Evolutionary conservation across 495 filamentous ascomycete genomes (phyloP).

Genomic region (Cercophora scortea): DNA sequence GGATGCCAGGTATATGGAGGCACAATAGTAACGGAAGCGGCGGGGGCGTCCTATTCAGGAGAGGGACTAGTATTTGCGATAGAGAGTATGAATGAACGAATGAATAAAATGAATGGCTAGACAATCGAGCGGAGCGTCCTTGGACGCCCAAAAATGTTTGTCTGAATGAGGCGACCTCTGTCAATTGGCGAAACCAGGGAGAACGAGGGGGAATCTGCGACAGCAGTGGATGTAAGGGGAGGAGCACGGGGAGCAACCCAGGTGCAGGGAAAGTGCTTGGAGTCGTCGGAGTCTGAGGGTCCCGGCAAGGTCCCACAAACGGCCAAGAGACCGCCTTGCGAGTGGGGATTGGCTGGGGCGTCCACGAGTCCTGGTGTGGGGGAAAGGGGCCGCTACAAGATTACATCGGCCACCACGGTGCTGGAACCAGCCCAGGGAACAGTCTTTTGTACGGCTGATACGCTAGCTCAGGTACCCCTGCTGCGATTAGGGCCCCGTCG

Average conservation of each 20-base stretch:
- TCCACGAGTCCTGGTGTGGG: neutral
- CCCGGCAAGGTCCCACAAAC: neutral
- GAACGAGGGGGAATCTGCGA: conserved; percentile 9
- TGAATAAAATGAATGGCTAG: conserved; percentile 16
- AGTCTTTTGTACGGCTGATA: neutral
- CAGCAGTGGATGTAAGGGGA: neutral
- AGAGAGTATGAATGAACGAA: conserved; percentile 1
- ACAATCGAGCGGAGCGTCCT: conserved; percentile 1
- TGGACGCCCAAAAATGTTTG: neutral
- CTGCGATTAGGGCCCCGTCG: neutral
- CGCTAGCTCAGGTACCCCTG: neutral
- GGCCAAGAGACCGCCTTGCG: neutral
- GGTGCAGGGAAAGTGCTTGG: neutral
- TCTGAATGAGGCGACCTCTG: conserved; percentile 5
- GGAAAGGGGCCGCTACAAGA: neutral
- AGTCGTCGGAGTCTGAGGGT: neutral
- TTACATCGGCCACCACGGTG: neutral
- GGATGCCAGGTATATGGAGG: neutral
- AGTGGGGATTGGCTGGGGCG: neutral
- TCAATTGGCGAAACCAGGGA: conserved; percentile 2
- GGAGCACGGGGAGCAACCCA: neutral
- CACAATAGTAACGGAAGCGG: neutral
- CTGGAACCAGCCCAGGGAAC: neutral
- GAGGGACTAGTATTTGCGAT: conserved; percentile 3
- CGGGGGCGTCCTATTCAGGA: neutral